A percentile compares a stretch with the other conserved stretches of the same genome.
Conservation (phyloP, 208 protist species). For the Phytomonas sp. region DNA sequence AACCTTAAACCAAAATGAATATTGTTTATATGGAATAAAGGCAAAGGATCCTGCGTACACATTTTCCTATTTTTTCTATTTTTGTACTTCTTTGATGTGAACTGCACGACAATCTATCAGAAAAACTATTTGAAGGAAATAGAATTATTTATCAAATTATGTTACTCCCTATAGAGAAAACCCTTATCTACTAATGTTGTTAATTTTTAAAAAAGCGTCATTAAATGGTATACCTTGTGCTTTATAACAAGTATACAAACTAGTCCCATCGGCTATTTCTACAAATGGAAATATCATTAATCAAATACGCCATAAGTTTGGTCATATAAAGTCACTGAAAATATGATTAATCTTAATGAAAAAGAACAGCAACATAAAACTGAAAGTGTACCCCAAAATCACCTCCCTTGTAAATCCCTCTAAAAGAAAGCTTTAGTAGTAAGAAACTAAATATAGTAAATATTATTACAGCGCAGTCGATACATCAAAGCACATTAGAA, state of each 20-base stretch:
- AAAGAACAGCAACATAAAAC: background rate
- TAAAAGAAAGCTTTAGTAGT: background rate
- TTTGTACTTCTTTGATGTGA: background rate
- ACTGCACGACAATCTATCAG: background rate
- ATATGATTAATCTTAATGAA: background rate
- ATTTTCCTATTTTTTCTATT: background rate
- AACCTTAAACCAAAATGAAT: background rate
- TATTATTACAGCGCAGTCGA: background rate
- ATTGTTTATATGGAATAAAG: background rate
- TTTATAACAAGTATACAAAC: background rate
- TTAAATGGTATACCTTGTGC: constrained; percentile 12
- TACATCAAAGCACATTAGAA: background rate
- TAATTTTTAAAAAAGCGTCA: background rate
- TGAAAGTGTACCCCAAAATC: background rate
- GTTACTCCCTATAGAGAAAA: background rate
- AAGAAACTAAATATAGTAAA: background rate
- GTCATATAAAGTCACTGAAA: background rate
- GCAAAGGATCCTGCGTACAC: background rate
- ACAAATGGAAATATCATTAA: constrained; percentile 1
- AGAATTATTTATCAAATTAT: no score
- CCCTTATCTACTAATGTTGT: background rate
- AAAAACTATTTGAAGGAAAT: background rate
- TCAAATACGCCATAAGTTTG: background rate
- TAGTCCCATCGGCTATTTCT: background rate
- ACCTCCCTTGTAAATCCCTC: background rate